Evolutionary conservation across 208 protist genomes (phyloP).

Genomic region (Borovskyia barvae): DNA sequence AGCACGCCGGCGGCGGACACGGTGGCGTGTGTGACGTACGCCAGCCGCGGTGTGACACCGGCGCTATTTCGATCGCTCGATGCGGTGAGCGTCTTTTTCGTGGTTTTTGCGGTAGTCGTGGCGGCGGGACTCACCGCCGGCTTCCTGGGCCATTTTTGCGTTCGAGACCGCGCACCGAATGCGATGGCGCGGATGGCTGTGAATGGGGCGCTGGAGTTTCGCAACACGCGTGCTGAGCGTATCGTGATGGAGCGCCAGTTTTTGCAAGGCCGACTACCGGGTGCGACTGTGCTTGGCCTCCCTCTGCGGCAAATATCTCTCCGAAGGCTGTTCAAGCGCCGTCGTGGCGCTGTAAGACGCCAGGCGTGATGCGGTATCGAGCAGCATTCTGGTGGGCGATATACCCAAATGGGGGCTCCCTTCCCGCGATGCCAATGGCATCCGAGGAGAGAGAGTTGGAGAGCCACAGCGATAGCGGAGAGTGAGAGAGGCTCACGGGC

Average conservation of each 20-base stretch:
- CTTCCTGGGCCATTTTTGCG: too few relatives aligned
- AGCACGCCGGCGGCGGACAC: constrained; percentile 15
- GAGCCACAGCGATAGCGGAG: too few relatives aligned
- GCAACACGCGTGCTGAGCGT: neutral
- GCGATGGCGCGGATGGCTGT: neutral
- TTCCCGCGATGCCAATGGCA: too few relatives aligned
- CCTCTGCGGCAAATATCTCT: constrained; percentile 23
- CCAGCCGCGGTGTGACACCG: neutral
- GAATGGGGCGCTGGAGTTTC: neutral
- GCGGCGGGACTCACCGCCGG: too few relatives aligned
- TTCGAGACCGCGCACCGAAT: too few relatives aligned
- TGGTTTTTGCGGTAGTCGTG: neutral
- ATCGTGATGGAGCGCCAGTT: constrained; percentile 3
- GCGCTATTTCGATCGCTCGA: neutral
- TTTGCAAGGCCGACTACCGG: neutral
- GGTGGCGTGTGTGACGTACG: constrained; percentile 15
- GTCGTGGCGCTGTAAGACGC: too few relatives aligned
- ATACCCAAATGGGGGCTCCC: too few relatives aligned
- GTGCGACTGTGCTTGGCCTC: neutral
- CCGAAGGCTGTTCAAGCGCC: constrained; percentile 20
- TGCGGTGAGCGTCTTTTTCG: neutral
- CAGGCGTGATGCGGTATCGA: too few relatives aligned
- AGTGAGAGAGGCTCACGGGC: too few relatives aligned
- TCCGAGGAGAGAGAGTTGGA: too few relatives aligned
- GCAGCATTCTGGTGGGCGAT: too few relatives aligned